A percentile compares a stretch with the other conserved stretches of the same genome.
Conservation (phyloP, 257 asterid species). For the Forsythia suspensa region DNA sequence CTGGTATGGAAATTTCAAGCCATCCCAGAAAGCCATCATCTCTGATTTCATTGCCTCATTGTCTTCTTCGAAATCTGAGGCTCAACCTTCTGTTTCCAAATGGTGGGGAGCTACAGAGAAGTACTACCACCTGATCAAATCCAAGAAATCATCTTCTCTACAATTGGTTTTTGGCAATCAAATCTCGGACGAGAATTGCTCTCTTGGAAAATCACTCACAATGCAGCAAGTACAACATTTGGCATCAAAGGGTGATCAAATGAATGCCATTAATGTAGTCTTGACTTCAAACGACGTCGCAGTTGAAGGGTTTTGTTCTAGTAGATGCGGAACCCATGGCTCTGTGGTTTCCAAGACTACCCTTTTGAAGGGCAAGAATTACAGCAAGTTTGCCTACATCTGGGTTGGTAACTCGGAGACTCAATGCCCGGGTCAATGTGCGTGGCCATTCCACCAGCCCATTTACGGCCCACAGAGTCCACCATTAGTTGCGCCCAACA, state of each 20-base stretch:
- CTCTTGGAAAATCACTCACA: slow-evolving; percentile 43
- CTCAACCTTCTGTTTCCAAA: slow-evolving; percentile 43
- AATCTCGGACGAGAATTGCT: slow-evolving; percentile 25
- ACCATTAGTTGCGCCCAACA: slow-evolving; percentile 44
- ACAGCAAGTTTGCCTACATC: slow-evolving; percentile 34
- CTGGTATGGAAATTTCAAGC: slow-evolving; percentile 52
- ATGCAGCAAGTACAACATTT: slow-evolving; percentile 30
- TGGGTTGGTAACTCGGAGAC: slow-evolving; percentile 48
- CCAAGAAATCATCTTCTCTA: slow-evolving; percentile 33
- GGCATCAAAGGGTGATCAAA: slow-evolving; percentile 37
- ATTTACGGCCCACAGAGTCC: slow-evolving; percentile 50
- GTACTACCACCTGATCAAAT: slow-evolving; percentile 42
- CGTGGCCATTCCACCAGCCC: slow-evolving; percentile 56
- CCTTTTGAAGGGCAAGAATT: slow-evolving; percentile 20
- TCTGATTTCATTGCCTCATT: slow-evolving; percentile 46
- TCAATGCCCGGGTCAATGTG: slow-evolving; percentile 40
- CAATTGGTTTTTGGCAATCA: slow-evolving; percentile 39
- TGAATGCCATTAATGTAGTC: slow-evolving; percentile 35
- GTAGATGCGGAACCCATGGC: slow-evolving; percentile 44
- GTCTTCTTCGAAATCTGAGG: slow-evolving; percentile 23
- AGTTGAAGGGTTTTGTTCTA: slow-evolving; percentile 38
- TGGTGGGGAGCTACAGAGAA: slow-evolving; percentile 53
- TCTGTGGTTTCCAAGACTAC: slow-evolving; percentile 21
- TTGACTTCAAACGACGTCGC: slow-evolving; percentile 37
- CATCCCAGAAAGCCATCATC: slow-evolving; percentile 45